phyloP scores from a whole-genome alignment of 176 grass and related monocot genomes.

The Zoysia japonica region DNA sequence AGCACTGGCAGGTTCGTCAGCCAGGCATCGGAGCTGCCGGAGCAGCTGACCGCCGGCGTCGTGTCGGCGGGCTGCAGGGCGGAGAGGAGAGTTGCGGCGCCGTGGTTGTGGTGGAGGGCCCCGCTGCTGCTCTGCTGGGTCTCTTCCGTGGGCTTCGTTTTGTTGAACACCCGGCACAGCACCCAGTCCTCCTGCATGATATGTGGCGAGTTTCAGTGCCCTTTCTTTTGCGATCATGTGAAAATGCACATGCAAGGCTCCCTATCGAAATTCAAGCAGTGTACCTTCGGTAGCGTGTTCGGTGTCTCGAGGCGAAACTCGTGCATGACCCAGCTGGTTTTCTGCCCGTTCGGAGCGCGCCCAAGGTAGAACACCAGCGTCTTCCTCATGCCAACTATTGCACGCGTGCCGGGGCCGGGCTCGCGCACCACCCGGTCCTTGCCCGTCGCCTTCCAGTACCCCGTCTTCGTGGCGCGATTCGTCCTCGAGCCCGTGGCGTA shows the following conservation, averaged over 20 bases:
- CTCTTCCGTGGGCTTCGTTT: slow-evolving; percentile 35
- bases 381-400: slow-evolving; percentile 70
- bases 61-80: background rate
- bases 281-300: slow-evolving; percentile 50
- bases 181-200: slow-evolving; percentile 71
- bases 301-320: slow-evolving; percentile 69
- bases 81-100: background rate
- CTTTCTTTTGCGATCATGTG: background rate
- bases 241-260: background rate
- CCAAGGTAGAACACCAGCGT: slow-evolving; percentile 75
- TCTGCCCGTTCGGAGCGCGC: slow-evolving; percentile 60
- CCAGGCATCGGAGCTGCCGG: background rate
- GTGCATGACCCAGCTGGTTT: slow-evolving; percentile 78
- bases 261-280: background rate
- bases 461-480: slow-evolving; percentile 69
- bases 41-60: background rate
- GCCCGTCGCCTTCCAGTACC: slow-evolving; percentile 82
- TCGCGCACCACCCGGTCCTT: slow-evolving; percentile 57
- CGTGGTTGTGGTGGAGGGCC: background rate
- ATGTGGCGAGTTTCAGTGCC: background rate
- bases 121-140: background rate
- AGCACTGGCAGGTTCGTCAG: slow-evolving; percentile 27
- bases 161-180: slow-evolving; percentile 71
- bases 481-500: slow-evolving; percentile 65
- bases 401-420: slow-evolving; percentile 10